Conservation (phyloP, 1,284 basidiomycete species). For the Cutaneotrichosporon cavernicola region DNA sequence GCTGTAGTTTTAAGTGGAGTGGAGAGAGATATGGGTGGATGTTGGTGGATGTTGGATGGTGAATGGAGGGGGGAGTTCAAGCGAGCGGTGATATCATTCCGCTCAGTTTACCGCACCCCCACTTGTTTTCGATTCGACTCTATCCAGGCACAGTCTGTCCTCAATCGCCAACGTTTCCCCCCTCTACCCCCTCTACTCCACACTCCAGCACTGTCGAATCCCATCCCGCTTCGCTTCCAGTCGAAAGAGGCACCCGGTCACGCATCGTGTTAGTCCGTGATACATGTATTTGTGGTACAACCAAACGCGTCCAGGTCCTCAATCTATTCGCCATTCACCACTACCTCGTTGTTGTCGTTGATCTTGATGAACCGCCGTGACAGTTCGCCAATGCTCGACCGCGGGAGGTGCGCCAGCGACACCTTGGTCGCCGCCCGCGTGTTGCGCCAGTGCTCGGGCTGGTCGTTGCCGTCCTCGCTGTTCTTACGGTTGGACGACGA, state of each 20-base stretch:
- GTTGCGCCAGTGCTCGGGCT: slow-evolving; percentile 77
- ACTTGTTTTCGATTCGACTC: not conserved
- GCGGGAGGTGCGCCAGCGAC: slow-evolving; percentile 57
- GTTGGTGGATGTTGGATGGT: not conserved
- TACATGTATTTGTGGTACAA: slow-evolving; percentile 8
- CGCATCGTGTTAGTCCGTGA: slow-evolving; percentile 3
- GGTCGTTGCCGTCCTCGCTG: slow-evolving; percentile 15
- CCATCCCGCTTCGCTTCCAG: not conserved
- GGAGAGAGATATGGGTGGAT: not conserved
- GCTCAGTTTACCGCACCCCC: not conserved
- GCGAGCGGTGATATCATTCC: slow-evolving; percentile 1
- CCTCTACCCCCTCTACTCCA: not conserved
- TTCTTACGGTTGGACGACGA: not conserved
- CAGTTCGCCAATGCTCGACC: slow-evolving; percentile 15
- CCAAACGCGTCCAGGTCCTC: not conserved
- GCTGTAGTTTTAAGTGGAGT: not conserved
- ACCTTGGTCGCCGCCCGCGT: slow-evolving; percentile 79
- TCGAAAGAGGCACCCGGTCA: not conserved
- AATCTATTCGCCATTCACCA: not conserved
- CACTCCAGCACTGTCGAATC: too few species aligned
- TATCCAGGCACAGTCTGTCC: not conserved
- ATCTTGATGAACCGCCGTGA: slow-evolving; percentile 9
- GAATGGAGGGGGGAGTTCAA: not conserved
- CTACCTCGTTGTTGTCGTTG: not conserved
- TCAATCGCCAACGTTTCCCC: not conserved